Conservation (phyloP, 2,329 filamentous ascomycete genomes). For the Neophaeococcomyces mojaviensis region DNA sequence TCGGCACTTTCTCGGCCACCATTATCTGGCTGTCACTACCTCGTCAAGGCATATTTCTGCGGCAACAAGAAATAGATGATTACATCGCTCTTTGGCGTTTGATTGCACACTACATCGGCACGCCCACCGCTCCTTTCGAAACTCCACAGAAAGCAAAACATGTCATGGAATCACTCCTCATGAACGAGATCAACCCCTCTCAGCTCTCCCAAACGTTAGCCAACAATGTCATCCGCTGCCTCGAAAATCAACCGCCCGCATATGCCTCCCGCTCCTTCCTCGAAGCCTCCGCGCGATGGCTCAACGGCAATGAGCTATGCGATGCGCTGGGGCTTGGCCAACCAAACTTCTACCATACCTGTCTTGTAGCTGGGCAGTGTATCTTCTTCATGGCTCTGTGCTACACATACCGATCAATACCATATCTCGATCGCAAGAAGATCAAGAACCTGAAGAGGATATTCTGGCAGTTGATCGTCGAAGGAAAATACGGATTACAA, state of each 20-base stretch:
- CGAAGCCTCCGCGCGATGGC: slow-evolving; percentile 31
- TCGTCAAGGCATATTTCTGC: slow-evolving; percentile 61
- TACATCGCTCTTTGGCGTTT: slow-evolving; percentile 71
- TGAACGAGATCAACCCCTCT: slow-evolving; percentile 30
- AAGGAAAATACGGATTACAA: slow-evolving; percentile 54
- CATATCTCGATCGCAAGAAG: slow-evolving; percentile 43
- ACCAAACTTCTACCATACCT: slow-evolving; percentile 23
- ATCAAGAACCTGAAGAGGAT: slow-evolving; percentile 45
- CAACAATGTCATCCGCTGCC: slow-evolving; percentile 34
- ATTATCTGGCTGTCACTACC: slow-evolving; percentile 63
- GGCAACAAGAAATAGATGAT: slow-evolving; percentile 54
- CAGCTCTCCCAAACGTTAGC: slow-evolving; percentile 30
- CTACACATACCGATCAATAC: slow-evolving; percentile 41
- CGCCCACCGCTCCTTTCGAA: slow-evolving; percentile 53
- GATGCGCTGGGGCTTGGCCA: slow-evolving; percentile 29
- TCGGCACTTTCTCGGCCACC: slow-evolving; percentile 60
- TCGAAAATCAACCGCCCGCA: slow-evolving; percentile 32
- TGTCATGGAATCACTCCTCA: slow-evolving; percentile 61
- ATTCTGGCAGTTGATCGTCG: slow-evolving; percentile 55
- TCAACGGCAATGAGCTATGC: slow-evolving; percentile 34
- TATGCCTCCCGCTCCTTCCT: slow-evolving; percentile 31
- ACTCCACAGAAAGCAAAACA: slow-evolving; percentile 48
- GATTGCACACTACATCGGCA: slow-evolving; percentile 62
- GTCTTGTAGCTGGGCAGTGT: slow-evolving; percentile 38
- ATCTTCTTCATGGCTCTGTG: slow-evolving; percentile 51